Conservation (phyloP, 805 yeast species). For the Sugiyamaella mastotermitis region DNA sequence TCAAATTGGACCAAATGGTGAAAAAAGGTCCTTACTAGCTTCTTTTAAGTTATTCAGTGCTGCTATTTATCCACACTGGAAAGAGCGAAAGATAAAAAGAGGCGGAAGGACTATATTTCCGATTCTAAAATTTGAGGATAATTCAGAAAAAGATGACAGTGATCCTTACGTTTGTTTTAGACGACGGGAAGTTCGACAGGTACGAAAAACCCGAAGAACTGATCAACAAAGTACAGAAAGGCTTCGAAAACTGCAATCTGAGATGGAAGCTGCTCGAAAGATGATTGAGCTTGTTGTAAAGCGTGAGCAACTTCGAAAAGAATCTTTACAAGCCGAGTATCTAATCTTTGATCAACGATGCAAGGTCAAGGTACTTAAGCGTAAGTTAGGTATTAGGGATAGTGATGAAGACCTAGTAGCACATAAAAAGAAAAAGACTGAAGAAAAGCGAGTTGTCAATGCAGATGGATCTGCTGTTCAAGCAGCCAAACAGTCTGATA, state of each 20-base stretch:
- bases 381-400: conserved; percentile 69
- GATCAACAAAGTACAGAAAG: conserved; percentile 87
- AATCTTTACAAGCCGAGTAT: conserved; percentile 54
- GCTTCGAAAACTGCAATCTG: conserved; percentile 63
- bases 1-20: conserved; percentile 5
- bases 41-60: conserved; percentile 48
- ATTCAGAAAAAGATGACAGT: conserved; percentile 78
- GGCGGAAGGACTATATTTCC: conserved; percentile 72
- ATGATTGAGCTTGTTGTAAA: conserved; percentile 64
- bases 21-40: conserved; percentile 17
- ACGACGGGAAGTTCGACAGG: conserved; percentile 90
- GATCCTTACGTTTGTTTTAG: conserved; percentile 96
- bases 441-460: conserved; percentile 14
- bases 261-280: conserved; percentile 68
- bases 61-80: conserved; percentile 77
- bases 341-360: conserved; percentile 69
- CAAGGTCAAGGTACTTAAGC: conserved; percentile 64
- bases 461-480: conserved; percentile 4
- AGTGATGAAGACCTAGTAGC: conserved; percentile 79
- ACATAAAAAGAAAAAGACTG: conserved; percentile 51
- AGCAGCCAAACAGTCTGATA: conserved; percentile 10
- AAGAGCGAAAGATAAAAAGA: conserved; percentile 58
- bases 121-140: conserved; percentile 73
- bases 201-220: conserved; percentile 92
- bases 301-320: conserved; percentile 62